These are phyloP conservation scores for Quercus rubra DNA, from an alignment of 306 rosid genomes.

Conservation along the genomic window DNA sequence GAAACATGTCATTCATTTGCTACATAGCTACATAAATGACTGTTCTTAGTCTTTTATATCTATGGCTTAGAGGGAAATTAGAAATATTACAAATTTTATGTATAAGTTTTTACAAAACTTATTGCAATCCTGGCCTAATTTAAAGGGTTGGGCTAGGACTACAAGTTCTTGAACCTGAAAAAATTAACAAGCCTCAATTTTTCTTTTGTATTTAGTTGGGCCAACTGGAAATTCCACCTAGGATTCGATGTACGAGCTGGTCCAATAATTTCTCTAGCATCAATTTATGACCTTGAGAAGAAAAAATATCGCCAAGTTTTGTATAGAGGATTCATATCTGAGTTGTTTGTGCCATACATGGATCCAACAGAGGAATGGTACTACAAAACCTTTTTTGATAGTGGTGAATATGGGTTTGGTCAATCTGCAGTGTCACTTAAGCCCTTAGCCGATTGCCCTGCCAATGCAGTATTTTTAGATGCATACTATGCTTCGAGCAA, in stretches of 20 bases:
- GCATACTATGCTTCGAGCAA: slow-evolving; percentile 33
- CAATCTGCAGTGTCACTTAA: slow-evolving; percentile 40
- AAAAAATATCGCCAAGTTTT: slow-evolving; percentile 38
- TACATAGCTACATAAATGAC: no score
- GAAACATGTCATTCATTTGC: no score
- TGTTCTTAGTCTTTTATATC: no score
- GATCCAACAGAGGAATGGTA: slow-evolving; percentile 65
- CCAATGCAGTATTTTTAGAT: slow-evolving; percentile 51
- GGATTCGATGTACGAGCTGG: slow-evolving; percentile 53
- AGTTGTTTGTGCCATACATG: slow-evolving; percentile 60
- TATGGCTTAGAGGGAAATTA: not conserved
- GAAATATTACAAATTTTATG: no score
- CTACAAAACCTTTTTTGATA: slow-evolving; percentile 44
- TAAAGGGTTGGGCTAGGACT: no score
- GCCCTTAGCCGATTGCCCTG: slow-evolving; percentile 50
- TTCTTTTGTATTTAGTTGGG: slow-evolving; percentile 45
- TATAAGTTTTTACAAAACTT: no score
- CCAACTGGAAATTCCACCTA: slow-evolving; percentile 44
- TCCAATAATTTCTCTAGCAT: slow-evolving; percentile 52
- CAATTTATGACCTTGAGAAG: slow-evolving; percentile 49
- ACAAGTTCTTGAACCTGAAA: not conserved
- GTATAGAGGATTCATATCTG: slow-evolving; percentile 58
- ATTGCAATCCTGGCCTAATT: not conserved
- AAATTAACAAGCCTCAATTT: not conserved
- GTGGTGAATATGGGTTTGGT: slow-evolving; percentile 58